A percentile compares a stretch with the other conserved stretches of the same genome.
Conservation (phyloP, 495 filamentous ascomycete genomes). For the Trichoderma gamsii region DNA sequence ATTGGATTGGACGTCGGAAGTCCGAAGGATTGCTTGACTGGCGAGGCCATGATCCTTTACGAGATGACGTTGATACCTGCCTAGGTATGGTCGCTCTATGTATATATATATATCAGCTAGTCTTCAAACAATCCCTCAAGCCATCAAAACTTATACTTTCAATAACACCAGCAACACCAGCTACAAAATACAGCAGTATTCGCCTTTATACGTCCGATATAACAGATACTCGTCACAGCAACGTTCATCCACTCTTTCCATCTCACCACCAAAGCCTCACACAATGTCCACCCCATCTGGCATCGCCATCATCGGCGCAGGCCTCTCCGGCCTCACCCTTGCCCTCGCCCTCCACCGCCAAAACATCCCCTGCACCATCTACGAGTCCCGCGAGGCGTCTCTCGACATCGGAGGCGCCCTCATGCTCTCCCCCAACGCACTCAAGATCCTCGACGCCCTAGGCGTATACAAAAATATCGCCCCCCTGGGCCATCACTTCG, state of each 20-base stretch:
- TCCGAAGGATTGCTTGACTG: neutral
- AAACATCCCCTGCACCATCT: constrained; percentile 37
- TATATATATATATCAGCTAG: neutral
- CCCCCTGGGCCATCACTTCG: constrained; percentile 29
- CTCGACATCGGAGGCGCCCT: constrained; percentile 42
- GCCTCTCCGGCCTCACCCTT: constrained; percentile 34
- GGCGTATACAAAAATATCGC: constrained; percentile 39
- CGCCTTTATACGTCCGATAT: neutral
- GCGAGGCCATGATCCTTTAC: neutral
- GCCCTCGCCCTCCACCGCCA: constrained; percentile 40
- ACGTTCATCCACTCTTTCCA: neutral
- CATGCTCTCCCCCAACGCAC: constrained; percentile 48
- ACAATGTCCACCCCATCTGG: constrained; percentile 13
- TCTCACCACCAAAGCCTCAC: neutral
- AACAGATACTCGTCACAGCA: neutral
- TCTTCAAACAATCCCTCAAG: neutral
- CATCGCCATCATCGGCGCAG: constrained; percentile 23
- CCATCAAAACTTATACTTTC: neutral
- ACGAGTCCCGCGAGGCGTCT: constrained; percentile 30
- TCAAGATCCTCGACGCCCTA: constrained; percentile 41
- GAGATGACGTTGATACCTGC: neutral
- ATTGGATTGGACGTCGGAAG: neutral
- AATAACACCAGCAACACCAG: neutral
- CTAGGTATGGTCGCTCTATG: neutral
- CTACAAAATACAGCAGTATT: neutral